Conservation (phyloP, 2,329 filamentous ascomycete genomes). For the Penicillium sp. region DNA sequence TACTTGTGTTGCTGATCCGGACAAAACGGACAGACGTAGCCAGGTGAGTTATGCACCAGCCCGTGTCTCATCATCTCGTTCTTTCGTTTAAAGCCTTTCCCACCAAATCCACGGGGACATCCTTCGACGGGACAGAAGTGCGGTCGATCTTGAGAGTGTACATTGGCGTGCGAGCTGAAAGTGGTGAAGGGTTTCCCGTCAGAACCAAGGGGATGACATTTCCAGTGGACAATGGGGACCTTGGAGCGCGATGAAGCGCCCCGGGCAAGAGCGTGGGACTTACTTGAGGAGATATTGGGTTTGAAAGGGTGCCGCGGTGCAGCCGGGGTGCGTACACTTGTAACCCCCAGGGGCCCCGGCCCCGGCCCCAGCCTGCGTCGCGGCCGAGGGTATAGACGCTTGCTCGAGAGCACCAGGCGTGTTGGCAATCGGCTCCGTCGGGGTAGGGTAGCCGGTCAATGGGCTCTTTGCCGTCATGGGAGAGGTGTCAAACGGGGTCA, state of each 20-base stretch:
- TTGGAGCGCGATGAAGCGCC: neutral
- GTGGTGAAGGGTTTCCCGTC: slow-evolving; percentile 1
- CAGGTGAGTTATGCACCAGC: slow-evolving; percentile 86
- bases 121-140: slow-evolving; percentile 57
- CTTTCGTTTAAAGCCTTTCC: slow-evolving; percentile 62
- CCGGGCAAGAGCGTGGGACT: slow-evolving; percentile 20
- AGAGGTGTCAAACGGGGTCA: slow-evolving; percentile 25
- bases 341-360: slow-evolving; percentile 31
- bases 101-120: slow-evolving; percentile 55
- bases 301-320: slow-evolving; percentile 55
- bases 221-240: neutral
- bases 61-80: slow-evolving; percentile 71
- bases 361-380: slow-evolving; percentile 22
- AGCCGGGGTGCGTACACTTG: slow-evolving; percentile 52
- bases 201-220: neutral
- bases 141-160: slow-evolving; percentile 57
- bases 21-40: slow-evolving; percentile 95
- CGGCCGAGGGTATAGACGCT: slow-evolving; percentile 15
- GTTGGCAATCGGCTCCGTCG: slow-evolving; percentile 29
- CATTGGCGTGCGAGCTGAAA: slow-evolving; percentile 49
- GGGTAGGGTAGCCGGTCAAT: slow-evolving; percentile 36
- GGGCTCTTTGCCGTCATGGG: slow-evolving; percentile 32
- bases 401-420: slow-evolving; percentile 20
- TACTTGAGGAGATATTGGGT: slow-evolving; percentile 62
- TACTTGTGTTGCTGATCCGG: slow-evolving; percentile 91